Evolutionary conservation across 345 rosid genomes (phyloP), one percentile per base, ranked within the genome.

Genomic region (Populus davidiana): DNA sequence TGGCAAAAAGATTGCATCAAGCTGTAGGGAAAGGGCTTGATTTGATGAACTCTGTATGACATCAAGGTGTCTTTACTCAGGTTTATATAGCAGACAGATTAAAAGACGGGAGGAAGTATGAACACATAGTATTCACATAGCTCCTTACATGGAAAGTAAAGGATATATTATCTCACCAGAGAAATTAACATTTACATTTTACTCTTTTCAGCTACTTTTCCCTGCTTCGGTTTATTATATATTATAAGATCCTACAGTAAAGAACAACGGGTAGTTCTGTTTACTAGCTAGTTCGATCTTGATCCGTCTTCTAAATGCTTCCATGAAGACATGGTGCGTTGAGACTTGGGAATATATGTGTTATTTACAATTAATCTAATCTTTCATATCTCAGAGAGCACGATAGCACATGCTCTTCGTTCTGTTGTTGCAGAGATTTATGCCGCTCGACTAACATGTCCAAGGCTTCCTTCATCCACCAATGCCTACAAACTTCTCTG

Each of bases 381-480:
- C 17, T 20, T 47, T 14, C 6, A 68, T 52, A 63, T 38, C 29
- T 62, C 11, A 68, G 31, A 38, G 67, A 36, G 41, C 68, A 69
- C 38, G 68, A 41, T 10, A 25, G 27, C 76, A 63, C 43, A 36
- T 50, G 20, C 50, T 79, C 79, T 47, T 70, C 79, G 39, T 79
- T 73, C 47, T 79, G 81, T 21, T 83, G 80, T 69, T 64, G 79
- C 64, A 69, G 2, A 77, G 79, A 75, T 31, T 73, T 61, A 50
- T 87, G 82, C 68, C 97, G 72, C 50, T 82, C 75, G 17, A 89
- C 92, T 54, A 94, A 71, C 67, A 80, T 85, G 85, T 91, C 93
- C 52, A 94, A 70, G 9, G 98, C 98, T 83, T 94, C 98, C 70
- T 89, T 92, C 98, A 94, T 92, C 98, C 98, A 94, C 95, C 88